Evolutionary conservation across 2,329 filamentous ascomycete genomes (phyloP).

Genomic region (Xylariaceae sp.): DNA sequence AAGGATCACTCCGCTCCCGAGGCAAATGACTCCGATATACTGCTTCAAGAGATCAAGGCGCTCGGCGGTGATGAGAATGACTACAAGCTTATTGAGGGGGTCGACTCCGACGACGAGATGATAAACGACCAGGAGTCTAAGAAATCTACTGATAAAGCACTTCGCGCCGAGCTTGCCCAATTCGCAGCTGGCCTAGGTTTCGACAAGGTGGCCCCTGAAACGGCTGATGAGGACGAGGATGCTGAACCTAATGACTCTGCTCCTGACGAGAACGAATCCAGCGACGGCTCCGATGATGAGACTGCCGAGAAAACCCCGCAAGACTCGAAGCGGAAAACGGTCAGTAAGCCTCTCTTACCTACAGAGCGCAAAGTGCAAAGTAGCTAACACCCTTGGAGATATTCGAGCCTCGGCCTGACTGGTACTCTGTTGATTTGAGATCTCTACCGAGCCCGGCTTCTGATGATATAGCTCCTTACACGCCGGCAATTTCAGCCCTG

Average conservation of each 20-base stretch:
- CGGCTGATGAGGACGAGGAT: conserved; percentile 30
- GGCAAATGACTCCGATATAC: conserved; percentile 27
- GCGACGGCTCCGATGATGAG: conserved; percentile 19
- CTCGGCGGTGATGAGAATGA: conserved; percentile 64
- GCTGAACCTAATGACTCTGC: conserved; percentile 26
- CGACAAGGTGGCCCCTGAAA: conserved; percentile 33
- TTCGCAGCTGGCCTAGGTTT: conserved; percentile 50
- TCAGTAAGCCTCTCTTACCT: conserved; percentile 33
- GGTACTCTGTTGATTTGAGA: conserved; percentile 44
- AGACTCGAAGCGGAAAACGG: conserved; percentile 34
- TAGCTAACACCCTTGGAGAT: conserved; percentile 33
- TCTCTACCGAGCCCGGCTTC: conserved; percentile 39
- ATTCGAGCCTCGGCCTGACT: conserved; percentile 55
- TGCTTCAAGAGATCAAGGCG: conserved; percentile 61
- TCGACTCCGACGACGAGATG: conserved; percentile 47
- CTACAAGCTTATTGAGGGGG: conserved; percentile 54
- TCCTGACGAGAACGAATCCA: conserved; percentile 30
- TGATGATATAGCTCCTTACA: conserved; percentile 41
- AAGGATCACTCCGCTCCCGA: conserved; percentile 5
- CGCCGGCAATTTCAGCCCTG: conserved; percentile 43
- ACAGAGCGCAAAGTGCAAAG: not conserved
- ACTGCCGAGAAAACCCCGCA: conserved; percentile 22
- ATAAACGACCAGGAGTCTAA: conserved; percentile 25
- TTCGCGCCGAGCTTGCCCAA: conserved; percentile 47
- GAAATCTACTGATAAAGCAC: conserved; percentile 38